Evolutionary conservation across 768 basidiomycete genomes (phyloP), one percentile per base, ranked within the genome.

Genomic region (Russula sp.): DNA sequence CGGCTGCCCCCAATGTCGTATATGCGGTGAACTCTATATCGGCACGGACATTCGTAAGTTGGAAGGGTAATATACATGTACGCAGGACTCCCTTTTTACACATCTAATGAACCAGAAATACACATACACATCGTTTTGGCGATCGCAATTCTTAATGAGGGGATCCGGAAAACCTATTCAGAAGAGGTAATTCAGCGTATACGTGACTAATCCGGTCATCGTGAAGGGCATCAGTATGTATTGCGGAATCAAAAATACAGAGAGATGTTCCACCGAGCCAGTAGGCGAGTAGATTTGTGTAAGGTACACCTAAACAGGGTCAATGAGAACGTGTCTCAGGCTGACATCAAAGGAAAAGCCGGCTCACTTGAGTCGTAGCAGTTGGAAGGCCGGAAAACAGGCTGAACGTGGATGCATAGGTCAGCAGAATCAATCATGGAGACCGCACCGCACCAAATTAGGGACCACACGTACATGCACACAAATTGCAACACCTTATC

Each of bases 211-310:
- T 25, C 63, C 65, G 2, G 62, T 66, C 56, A 66, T 60, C 1
- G 65, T 66, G 45, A 66, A 51, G n/a, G 59, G 63, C 65, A 66
- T 49, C 18, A 66, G 51, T 20, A 60, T 29, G 35, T 66, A 66
- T 45, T 66, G 86, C 13, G 84, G 85, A 39, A 87, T 82, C 49
- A 88, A 74, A 68, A 86, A 87, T 6, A 81, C 75, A 1, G 83
- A 76, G 5, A 87, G 71, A 65, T 86, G 79, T 51, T 85, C 83
- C 6, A 84, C 83, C 34, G 74, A 77, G 32, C 87, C 86, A 1
- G 83, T 85, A 2, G 81, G 84, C 49, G 83, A 86, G 67, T 85
- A 82, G 9, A 84, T 79, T 66, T 88, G 85, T 1, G 84, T 86
- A 41, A 87, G 71, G 59, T 79, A 80, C 0, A 87, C 84, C 79